Base-by-base conservation (phyloP, 2,329 filamentous ascomycete genomes). In the Verticillium tricorpus region DNA sequence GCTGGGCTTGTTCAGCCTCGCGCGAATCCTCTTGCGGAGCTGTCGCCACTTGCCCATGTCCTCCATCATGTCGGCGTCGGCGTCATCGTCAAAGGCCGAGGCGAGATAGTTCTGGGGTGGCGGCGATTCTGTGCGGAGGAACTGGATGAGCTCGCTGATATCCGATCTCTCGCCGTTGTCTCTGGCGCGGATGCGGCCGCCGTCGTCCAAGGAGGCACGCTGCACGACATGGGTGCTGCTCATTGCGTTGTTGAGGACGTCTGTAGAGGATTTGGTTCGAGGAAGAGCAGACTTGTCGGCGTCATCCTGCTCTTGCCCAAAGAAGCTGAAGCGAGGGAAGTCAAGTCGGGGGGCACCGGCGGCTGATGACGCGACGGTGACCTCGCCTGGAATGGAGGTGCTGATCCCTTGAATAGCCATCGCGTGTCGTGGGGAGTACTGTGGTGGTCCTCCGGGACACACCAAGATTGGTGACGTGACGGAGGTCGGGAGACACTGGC, bases 11-110 rank as follows among this genome's bases (percentile, higher is more conserved):
- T 60, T 58, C 31, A 61, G 61, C 34, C 34, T 52, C 31, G 25
- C 34, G 28, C 45, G 40, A 52, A 82, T 72, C 15, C 78, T 72
- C 66, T 72, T 80, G 58, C 34, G 22, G n/a, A 84, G 71, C 54
- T 73, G 76, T 55, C 72, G 70, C 76, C 77, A 81, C 66, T 72
- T 76, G 1, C 75, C 76, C 25, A 72, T 74, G 40, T 69, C 67
- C 37, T 74, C 70, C 12, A 35, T 22, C 25, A 60, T 45, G 2
- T 71, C 71, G 22, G 64, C 62, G 32, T 71, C 71, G 22, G 64
- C 62, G 32, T 71, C 63, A 40, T 68, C 63, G 35, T 67, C 64
- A 37, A 75, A 73, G 4, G 76, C 56, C 15, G 63, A 63, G 12
- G 52, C 56, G 5, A 64, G 31, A 9, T 67, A 37, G 34, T 60